Conservation (phyloP, 345 rosid genomes). For the Pelargonium nanum region DNA sequence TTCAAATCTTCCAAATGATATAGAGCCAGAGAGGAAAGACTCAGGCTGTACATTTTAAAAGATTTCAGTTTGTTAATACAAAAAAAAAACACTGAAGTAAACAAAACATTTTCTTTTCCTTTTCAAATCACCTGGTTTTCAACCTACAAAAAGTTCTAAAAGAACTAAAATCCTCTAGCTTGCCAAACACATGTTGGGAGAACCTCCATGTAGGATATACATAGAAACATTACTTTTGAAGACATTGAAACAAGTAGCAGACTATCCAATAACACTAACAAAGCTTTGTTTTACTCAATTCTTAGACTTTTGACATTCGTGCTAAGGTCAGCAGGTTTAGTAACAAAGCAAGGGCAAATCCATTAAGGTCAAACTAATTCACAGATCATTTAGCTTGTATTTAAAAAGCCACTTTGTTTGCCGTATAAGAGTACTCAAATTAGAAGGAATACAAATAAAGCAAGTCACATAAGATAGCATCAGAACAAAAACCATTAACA, state of each 20-base stretch:
- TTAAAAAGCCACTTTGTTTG: too few species aligned
- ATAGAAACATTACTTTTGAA: neutral
- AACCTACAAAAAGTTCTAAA: neutral
- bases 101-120: neutral
- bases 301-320: neutral
- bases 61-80: neutral
- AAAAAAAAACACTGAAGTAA: neutral
- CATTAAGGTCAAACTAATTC: neutral
- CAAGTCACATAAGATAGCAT: too few species aligned
- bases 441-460: too few species aligned
- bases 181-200: neutral
- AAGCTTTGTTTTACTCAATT: neutral
- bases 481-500: too few species aligned
- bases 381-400: too few species aligned
- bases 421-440: too few species aligned
- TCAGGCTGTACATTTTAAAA: slow-evolving; percentile 35
- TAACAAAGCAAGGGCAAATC: neutral
- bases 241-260: neutral
- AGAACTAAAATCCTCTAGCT: neutral
- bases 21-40: slow-evolving; percentile 67
- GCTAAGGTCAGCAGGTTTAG: neutral
- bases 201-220: neutral
- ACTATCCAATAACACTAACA: neutral
- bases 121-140: neutral
- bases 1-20: slow-evolving; percentile 92